Percentiles rank a stretch among this genome's conserved stretches.
Evolutionary conservation across 2,329 filamentous ascomycete species (phyloP).

Genomic region (Pseudocercospora crystallina): DNA sequence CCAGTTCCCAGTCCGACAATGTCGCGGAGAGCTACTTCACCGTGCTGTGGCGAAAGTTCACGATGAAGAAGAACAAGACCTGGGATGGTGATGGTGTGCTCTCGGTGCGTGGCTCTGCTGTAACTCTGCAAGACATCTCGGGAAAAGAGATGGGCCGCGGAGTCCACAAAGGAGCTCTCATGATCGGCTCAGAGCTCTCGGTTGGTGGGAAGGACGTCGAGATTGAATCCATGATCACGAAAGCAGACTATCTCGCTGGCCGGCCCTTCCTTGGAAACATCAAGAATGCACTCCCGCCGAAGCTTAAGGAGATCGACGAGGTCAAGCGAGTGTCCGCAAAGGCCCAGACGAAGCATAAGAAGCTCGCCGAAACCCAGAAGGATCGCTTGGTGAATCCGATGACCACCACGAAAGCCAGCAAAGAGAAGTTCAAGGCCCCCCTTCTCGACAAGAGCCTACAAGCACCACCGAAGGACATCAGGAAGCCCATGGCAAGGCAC

Average conservation of each 20-base stretch:
- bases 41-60: conserved; percentile 62
- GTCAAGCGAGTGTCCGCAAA: conserved; percentile 30
- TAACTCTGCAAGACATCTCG: conserved; percentile 60
- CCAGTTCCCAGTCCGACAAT: conserved; percentile 13
- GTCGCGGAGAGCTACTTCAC: conserved; percentile 42
- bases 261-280: conserved; percentile 27
- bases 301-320: conserved; percentile 29
- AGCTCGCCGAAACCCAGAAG: conserved; percentile 42
- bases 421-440: conserved; percentile 59
- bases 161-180: conserved; percentile 56
- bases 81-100: conserved; percentile 74
- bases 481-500: conserved; percentile 61
- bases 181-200: conserved; percentile 61
- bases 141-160: conserved; percentile 63
- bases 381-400: conserved; percentile 39
- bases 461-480: conserved; percentile 44
- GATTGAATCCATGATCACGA: conserved; percentile 61
- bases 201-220: conserved; percentile 69
- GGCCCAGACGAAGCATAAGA: conserved; percentile 32
- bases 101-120: conserved; percentile 57
- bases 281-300: conserved; percentile 28
- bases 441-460: conserved; percentile 50
- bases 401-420: conserved; percentile 40
- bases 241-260: conserved; percentile 48
- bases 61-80: conserved; percentile 72